phyloP scores from a whole-genome alignment of 2,329 filamentous ascomycete species.

The Claviceps capensis region DNA sequence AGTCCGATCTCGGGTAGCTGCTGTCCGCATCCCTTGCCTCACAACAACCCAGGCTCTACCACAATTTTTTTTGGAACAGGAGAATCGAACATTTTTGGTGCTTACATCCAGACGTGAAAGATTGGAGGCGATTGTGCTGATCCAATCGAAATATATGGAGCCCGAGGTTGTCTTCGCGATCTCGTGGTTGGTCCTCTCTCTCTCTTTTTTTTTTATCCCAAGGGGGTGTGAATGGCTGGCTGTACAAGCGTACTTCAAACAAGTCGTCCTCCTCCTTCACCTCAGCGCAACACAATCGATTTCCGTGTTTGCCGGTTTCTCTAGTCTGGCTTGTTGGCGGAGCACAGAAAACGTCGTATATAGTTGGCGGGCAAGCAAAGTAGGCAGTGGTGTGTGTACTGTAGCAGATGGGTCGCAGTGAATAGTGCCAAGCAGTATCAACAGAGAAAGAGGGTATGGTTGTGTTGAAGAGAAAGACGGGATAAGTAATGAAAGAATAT shows the following conservation, averaged over 20 bases:
- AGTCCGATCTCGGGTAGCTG: neutral
- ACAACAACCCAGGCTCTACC: neutral
- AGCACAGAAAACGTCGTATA: neutral
- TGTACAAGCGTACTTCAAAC: neutral
- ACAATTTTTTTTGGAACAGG: neutral
- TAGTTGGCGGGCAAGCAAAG: neutral
- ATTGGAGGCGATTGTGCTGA: neutral
- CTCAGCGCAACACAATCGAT: neutral
- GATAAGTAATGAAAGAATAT: neutral
- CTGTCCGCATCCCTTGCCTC: neutral
- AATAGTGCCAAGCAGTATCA: neutral
- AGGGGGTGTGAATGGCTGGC: neutral
- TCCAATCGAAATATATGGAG: neutral
- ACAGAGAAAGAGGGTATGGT: conserved; percentile 3
- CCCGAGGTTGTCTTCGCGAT: neutral
- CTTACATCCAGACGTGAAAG: conserved; percentile 1
- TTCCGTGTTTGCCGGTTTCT: neutral
- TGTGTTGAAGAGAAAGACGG: neutral
- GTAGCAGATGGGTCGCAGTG: neutral
- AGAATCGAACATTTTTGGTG: neutral
- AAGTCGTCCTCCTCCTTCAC: neutral
- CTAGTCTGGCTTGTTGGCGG: neutral
- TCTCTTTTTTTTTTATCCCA: neutral
- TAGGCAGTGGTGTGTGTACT: neutral
- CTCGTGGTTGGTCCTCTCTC: neutral